These are phyloP conservation scores for Amanita phalloides DNA, from an alignment of 768 basidiomycete species.

Conservation along the genomic window DNA sequence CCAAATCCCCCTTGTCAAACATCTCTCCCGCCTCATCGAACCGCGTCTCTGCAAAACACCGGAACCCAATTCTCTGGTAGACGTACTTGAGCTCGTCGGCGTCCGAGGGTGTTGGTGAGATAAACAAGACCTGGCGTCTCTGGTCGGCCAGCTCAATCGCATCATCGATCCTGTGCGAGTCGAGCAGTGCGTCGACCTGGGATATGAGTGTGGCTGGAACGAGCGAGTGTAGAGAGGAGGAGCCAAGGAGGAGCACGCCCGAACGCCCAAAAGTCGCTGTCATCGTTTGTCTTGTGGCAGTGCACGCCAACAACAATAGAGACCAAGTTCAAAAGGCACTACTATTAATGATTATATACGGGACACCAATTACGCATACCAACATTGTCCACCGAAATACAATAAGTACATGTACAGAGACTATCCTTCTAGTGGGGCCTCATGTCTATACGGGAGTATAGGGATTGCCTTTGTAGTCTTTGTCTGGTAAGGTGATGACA, in stretches of 20 bases:
- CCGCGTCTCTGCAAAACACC: constrained; percentile 65
- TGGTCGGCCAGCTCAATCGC: constrained; percentile 51
- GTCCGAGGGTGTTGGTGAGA: constrained; percentile 21
- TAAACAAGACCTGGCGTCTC: neutral
- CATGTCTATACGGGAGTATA: neutral
- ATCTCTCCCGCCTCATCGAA: constrained; percentile 79
- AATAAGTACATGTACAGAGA: neutral
- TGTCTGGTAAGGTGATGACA: neutral
- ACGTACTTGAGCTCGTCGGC: constrained; percentile 63
- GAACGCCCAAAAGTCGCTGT: constrained; percentile 48
- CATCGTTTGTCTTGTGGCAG: too few species aligned
- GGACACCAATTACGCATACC: neutral
- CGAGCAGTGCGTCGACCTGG: constrained; percentile 60
- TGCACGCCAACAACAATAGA: too few species aligned
- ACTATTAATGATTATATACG: neutral
- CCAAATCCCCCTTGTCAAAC: constrained; percentile 71
- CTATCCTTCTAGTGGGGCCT: neutral
- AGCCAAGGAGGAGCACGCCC: constrained; percentile 52
- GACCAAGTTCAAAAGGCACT: too few species aligned
- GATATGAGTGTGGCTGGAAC: constrained; percentile 64
- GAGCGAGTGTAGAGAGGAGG: constrained; percentile 51
- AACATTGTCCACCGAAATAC: neutral
- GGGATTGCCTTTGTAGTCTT: neutral
- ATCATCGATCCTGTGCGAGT: constrained; percentile 54
- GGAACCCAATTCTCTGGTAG: constrained; percentile 75